A percentile compares a stretch with the other conserved stretches of the same genome.
phyloP scores from a whole-genome alignment of 306 rosid genomes.

The Corylus americana region DNA sequence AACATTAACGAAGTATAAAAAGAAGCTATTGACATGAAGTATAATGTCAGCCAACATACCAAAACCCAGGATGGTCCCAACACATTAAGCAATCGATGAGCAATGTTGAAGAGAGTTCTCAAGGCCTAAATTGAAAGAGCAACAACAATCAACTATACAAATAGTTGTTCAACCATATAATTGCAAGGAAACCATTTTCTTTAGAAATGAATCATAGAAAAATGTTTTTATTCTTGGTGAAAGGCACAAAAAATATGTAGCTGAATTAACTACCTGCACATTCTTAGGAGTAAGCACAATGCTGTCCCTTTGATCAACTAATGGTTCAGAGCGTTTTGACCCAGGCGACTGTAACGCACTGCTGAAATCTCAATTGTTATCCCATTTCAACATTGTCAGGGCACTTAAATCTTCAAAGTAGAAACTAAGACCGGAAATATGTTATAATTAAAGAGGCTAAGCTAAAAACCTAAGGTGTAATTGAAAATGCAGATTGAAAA shows the following conservation, averaged over 20 bases:
- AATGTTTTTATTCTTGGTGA: background rate
- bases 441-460: background rate
- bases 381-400: constrained; percentile 40
- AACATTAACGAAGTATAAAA: constrained; percentile 24
- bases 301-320: constrained; percentile 75
- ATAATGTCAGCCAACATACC: constrained; percentile 54
- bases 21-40: constrained; percentile 9
- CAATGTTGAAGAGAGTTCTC: constrained; percentile 95
- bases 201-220: background rate
- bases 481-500: background rate
- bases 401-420: constrained; percentile 23
- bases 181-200: constrained; percentile 13
- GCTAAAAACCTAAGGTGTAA: background rate
- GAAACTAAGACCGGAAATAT: constrained; percentile 9
- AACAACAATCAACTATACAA: constrained; percentile 21
- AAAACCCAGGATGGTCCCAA: constrained; percentile 98
- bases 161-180: constrained; percentile 19
- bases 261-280: constrained; percentile 72
- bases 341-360: constrained; percentile 79
- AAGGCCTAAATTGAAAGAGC: constrained; percentile 67
- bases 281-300: constrained; percentile 91
- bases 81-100: constrained; percentile 93
- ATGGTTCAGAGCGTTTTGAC: constrained; percentile 70
- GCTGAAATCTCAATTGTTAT: constrained; percentile 53
- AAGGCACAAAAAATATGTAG: constrained; percentile 8